Evolutionary conservation across 805 yeast genomes (phyloP), one percentile per base, ranked within the genome.

Genomic region (Teunomyces funiuensis): DNA sequence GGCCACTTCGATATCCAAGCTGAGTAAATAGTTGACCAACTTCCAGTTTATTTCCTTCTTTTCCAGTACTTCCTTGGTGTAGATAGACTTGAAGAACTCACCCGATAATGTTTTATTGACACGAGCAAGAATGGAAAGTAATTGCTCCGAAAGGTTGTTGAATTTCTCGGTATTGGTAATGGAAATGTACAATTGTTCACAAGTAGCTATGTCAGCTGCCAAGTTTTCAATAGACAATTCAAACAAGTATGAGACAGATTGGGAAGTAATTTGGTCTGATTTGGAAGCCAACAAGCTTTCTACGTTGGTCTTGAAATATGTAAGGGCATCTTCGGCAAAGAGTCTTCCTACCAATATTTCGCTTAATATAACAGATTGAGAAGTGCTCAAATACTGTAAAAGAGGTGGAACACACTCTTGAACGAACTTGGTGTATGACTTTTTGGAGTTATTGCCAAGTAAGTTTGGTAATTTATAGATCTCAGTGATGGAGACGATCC

Each of bases 1-100:
- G n/a, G 83, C 82, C 39, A 83, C 63, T 42, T 80, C 84, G 3
- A 79, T 66, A 57, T 83, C 84, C 40, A 82, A 66, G 19, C 67
- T 67, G 10, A 83, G 52, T 3, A 83, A 60, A 26, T 74, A 65
- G 1, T 59, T 63, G 3, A 83, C 55, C 40, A 84, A 58, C 1
- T 53, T 49, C 77, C 80, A 77, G 42, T 73, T 71, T 20, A 66
- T 46, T 2, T 50, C 31, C 1, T 49, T 38, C 9, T 43, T 42
- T 1, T 45, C 40, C n/a, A 36, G 40, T 4, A 69, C 37, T 9
- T 67, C 66, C 3, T 48, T 50, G 5, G 60, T 57, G 23, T 74
- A 73, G 3, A 77, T 54, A 1, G 61, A 50, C 7, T 67, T 55
- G 17, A 82, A 60, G 49, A 84, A 83, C 1, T 65, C 63, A 3